phyloP scores from a whole-genome alignment of 2,329 filamentous ascomycete genomes.

The Alternaria tenuissima region DNA sequence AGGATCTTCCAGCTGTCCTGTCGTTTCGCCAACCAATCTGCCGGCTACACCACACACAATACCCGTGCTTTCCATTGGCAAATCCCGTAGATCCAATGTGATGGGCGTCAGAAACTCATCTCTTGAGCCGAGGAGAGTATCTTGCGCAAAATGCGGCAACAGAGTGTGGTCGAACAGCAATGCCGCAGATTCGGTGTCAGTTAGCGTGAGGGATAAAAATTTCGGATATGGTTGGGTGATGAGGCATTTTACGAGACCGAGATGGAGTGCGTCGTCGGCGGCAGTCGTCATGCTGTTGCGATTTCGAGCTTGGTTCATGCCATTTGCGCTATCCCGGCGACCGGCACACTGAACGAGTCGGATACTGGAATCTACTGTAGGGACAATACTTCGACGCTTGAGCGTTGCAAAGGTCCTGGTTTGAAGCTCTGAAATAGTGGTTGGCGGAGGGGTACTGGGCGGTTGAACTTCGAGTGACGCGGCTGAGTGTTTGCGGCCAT shows the following conservation, averaged over 20 bases:
- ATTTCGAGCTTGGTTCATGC: slow-evolving; percentile 35
- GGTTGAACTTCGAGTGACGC: slow-evolving; percentile 57
- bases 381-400: slow-evolving; percentile 77
- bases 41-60: slow-evolving; percentile 96
- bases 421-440: slow-evolving; percentile 81
- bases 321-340: slow-evolving; percentile 52
- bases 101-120: slow-evolving; percentile 81
- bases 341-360: slow-evolving; percentile 85
- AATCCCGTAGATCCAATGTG: slow-evolving; percentile 80
- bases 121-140: slow-evolving; percentile 78
- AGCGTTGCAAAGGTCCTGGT: slow-evolving; percentile 83
- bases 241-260: slow-evolving; percentile 59
- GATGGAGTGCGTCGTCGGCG: slow-evolving; percentile 56
- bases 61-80: slow-evolving; percentile 88
- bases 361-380: slow-evolving; percentile 72
- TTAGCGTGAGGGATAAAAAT: slow-evolving; percentile 78
- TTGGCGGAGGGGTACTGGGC: slow-evolving; percentile 77
- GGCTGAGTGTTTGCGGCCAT: slow-evolving; percentile 56
- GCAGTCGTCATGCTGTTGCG: slow-evolving; percentile 41
- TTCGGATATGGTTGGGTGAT: slow-evolving; percentile 62
- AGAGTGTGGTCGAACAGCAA: slow-evolving; percentile 75
- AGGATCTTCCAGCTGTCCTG: slow-evolving; percentile 42
- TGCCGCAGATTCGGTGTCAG: slow-evolving; percentile 76
- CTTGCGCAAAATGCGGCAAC: slow-evolving; percentile 63
- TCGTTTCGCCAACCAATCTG: slow-evolving; percentile 76